These are phyloP conservation scores for Kickxella alabastrina DNA, from an alignment of 192 early-diverging fungal genomes.

Conservation along the genomic window DNA sequence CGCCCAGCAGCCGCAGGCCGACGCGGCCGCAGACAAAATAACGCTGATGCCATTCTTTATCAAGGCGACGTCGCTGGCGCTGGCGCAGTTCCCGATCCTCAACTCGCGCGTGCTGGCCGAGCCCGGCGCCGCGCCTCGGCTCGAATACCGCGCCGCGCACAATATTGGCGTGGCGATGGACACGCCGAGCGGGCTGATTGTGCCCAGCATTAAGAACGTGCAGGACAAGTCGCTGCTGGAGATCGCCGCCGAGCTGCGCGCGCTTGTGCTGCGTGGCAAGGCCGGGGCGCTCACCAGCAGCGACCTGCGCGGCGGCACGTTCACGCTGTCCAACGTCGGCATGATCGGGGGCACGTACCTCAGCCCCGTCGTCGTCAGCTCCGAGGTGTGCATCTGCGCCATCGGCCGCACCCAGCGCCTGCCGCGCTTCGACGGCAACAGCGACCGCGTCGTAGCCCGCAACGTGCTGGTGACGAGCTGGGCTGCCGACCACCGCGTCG, in stretches of 20 bases:
- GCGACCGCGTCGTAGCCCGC: conserved; percentile 69
- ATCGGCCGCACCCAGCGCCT: conserved; percentile 78
- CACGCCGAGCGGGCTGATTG: conserved; percentile 84
- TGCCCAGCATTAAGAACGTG: conserved; percentile 93
- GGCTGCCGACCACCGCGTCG: conserved; percentile 93
- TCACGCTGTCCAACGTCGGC: conserved; percentile 93
- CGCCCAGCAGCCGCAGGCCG: conserved; percentile 44
- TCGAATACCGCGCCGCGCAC: conserved; percentile 75
- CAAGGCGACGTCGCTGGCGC: conserved; percentile 81
- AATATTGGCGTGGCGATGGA: conserved; percentile 98
- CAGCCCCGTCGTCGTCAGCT: conserved; percentile 82
- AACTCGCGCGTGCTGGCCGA: conserved; percentile 65
- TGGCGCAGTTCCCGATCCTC: conserved; percentile 79
- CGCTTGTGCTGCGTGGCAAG: conserved; percentile 64
- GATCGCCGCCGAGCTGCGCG: conserved; percentile 79
- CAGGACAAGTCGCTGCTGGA: conserved; percentile 82
- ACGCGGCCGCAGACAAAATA: conserved; percentile 64
- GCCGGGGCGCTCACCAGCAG: conserved; percentile 56
- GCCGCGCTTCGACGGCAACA: conserved; percentile 68
- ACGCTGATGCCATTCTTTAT: conserved; percentile 95
- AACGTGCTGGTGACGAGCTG: conserved; percentile 79
- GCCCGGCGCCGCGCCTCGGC: conserved; percentile 40
- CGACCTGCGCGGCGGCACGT: conserved; percentile 80
- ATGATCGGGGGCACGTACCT: conserved; percentile 88
- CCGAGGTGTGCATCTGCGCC: conserved; percentile 87